Percentiles rank a stretch among this genome's conserved stretches.
Conservation (phyloP, 345 rosid genomes). For the Populus deltoides region DNA sequence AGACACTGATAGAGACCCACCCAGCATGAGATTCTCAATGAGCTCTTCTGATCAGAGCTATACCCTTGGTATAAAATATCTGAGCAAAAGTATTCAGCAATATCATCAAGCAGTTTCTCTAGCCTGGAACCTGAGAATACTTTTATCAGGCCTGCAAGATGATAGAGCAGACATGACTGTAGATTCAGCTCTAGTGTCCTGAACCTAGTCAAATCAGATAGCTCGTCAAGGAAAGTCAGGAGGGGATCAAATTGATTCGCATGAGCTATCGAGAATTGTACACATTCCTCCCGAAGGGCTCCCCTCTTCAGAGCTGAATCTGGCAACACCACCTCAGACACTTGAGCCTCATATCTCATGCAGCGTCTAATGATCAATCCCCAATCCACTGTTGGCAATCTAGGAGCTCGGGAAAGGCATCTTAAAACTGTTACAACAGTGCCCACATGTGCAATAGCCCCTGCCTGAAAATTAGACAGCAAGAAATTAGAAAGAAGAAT, state of each 20-base stretch:
- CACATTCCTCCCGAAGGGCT: constrained; percentile 65
- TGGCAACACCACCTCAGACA: constrained; percentile 28
- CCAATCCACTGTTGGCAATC: constrained; percentile 81
- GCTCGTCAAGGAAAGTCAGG: constrained; percentile 68
- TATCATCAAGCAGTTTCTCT: constrained; percentile 64
- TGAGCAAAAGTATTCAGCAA: constrained; percentile 48
- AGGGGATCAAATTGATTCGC: constrained; percentile 65
- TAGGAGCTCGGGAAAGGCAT: constrained; percentile 78
- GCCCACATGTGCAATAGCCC: constrained; percentile 26
- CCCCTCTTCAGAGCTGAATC: constrained; percentile 37
- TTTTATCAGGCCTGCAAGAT: constrained; percentile 57
- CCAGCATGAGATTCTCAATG: constrained; percentile 70
- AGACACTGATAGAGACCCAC: constrained; percentile 69
- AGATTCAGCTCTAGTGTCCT: constrained; percentile 60
- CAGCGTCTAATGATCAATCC: constrained; percentile 71
- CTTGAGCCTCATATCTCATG: constrained; percentile 72
- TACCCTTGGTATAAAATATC: constrained; percentile 42
- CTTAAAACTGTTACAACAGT: constrained; percentile 52
- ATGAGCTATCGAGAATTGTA: constrained; percentile 64
- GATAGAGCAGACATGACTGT: constrained; percentile 59
- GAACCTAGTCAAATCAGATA: constrained; percentile 74
- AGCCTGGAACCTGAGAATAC: constrained; percentile 75
- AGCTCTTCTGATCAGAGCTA: constrained; percentile 44
- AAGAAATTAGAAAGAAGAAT: constrained; percentile 1
- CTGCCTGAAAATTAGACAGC: constrained; percentile 41